phyloP scores from a whole-genome alignment of 768 basidiomycete genomes.

The Agaricus sinodeliciosus region DNA sequence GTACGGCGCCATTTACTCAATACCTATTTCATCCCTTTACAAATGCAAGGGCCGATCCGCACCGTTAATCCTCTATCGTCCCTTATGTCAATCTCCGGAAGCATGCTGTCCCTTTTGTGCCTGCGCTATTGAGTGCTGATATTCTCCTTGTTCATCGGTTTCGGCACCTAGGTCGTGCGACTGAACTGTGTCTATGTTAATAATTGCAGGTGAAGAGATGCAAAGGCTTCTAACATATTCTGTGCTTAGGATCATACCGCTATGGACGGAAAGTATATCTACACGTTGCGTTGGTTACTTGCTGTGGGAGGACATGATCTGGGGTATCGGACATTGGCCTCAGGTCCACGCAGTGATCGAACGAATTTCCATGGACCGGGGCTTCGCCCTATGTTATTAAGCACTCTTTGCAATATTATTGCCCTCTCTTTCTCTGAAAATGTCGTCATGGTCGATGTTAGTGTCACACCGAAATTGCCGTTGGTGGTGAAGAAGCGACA shows the following conservation, averaged over 20 bases:
- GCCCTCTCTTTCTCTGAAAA: neutral
- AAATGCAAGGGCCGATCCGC: no score
- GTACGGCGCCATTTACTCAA: neutral
- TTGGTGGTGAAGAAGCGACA: neutral
- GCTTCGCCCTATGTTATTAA: neutral
- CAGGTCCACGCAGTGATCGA: slow-evolving; percentile 1
- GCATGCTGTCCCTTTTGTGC: neutral
- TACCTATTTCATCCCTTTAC: neutral
- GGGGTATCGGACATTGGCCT: neutral
- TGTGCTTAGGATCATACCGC: neutral
- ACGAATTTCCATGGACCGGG: neutral
- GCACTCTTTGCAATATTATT: neutral
- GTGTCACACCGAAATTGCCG: neutral
- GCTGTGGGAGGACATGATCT: neutral
- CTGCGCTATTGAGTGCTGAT: neutral
- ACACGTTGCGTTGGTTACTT: neutral
- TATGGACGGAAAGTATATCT: neutral
- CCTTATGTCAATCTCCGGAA: neutral
- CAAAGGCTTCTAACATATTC: neutral
- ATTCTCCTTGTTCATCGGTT: no score
- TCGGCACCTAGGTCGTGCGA: no score
- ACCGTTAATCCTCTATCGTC: neutral
- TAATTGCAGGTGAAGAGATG: neutral
- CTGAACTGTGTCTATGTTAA: neutral
- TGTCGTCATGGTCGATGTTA: neutral